Conservation (phyloP, 176 grass and related monocot species). For the Musa acuminata region DNA sequence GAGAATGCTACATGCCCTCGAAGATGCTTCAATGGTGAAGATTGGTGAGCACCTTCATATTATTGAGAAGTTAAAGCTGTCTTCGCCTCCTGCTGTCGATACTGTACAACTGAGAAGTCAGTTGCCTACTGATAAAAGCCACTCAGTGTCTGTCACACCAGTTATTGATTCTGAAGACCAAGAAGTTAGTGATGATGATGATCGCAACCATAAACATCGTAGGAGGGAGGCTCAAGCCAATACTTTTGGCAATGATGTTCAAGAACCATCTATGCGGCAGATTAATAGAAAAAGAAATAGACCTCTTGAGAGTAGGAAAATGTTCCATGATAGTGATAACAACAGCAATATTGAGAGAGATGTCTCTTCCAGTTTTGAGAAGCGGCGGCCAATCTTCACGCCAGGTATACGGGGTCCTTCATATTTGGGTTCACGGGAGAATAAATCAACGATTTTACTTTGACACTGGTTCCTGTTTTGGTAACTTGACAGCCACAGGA, state of each 20-base stretch:
- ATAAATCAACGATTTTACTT: constrained; percentile 29
- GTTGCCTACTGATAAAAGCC: constrained; percentile 56
- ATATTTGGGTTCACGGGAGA: constrained; percentile 14
- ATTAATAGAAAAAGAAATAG: constrained; percentile 42
- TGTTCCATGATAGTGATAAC: constrained; percentile 29
- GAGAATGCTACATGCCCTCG: constrained; percentile 8
- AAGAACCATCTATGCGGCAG: constrained; percentile 36
- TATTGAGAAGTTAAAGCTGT: constrained; percentile 6
- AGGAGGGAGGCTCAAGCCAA: constrained; percentile 52
- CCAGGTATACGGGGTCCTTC: constrained; percentile 23
- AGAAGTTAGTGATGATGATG: constrained; percentile 69
- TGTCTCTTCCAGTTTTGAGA: constrained; percentile 36
- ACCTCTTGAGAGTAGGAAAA: constrained; percentile 30
- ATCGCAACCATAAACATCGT: constrained; percentile 95
- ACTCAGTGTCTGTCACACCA: constrained; percentile 51
- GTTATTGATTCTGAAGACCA: constrained; percentile 52
- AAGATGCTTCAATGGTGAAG: constrained; percentile 6
- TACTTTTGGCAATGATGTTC: constrained; percentile 38
- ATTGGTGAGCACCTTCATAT: background rate
- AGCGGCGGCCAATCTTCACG: constrained; percentile 35
- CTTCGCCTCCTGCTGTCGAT: background rate
- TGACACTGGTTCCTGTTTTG: background rate
- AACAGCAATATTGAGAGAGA: constrained; percentile 35
- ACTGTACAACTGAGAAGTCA: constrained; percentile 12
- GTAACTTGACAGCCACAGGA: constrained; percentile 32